Evolutionary conservation across 106 monocot species (phyloP).

Genomic region (Gastrodia elata): DNA sequence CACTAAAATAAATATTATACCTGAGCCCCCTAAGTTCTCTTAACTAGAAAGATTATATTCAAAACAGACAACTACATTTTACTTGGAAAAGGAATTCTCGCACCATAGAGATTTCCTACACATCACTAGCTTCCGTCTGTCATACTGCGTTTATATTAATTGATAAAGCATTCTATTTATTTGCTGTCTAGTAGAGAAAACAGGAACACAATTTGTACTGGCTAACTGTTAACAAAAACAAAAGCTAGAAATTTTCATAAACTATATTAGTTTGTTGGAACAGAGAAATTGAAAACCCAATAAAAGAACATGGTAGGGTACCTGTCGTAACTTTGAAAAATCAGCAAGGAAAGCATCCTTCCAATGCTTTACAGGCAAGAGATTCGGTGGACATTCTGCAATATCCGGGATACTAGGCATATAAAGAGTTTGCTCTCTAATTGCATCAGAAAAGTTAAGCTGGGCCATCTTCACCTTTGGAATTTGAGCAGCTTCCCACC

Average conservation of each 20-base stretch:
- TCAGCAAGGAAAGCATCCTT: slow-evolving; percentile 57
- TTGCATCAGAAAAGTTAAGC: slow-evolving; percentile 25
- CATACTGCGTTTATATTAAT: background rate
- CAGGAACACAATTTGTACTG: background rate
- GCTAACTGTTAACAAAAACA: too few relatives aligned
- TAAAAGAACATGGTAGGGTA: slow-evolving; percentile 3
- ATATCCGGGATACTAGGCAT: slow-evolving; percentile 91
- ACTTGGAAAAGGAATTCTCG: background rate
- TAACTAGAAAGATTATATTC: background rate
- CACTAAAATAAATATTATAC: background rate
- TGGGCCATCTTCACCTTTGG: slow-evolving; percentile 77
- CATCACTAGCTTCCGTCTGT: background rate
- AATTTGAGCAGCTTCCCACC: slow-evolving; percentile 90
- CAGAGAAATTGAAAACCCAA: background rate
- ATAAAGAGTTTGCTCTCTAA: slow-evolving; percentile 69
- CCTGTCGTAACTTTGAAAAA: slow-evolving; percentile 63
- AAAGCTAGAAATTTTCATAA: too few relatives aligned
- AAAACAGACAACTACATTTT: background rate
- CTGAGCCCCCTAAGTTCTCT: background rate
- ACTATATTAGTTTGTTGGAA: background rate
- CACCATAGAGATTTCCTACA: background rate
- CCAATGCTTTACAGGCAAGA: slow-evolving; percentile 71
- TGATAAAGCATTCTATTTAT: background rate
- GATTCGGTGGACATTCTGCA: slow-evolving; percentile 44
- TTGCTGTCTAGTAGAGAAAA: background rate